Percentiles rank a stretch among this genome's conserved stretches.
phyloP scores from a whole-genome alignment of 495 filamentous ascomycete species.

The Xylaria castorea region DNA sequence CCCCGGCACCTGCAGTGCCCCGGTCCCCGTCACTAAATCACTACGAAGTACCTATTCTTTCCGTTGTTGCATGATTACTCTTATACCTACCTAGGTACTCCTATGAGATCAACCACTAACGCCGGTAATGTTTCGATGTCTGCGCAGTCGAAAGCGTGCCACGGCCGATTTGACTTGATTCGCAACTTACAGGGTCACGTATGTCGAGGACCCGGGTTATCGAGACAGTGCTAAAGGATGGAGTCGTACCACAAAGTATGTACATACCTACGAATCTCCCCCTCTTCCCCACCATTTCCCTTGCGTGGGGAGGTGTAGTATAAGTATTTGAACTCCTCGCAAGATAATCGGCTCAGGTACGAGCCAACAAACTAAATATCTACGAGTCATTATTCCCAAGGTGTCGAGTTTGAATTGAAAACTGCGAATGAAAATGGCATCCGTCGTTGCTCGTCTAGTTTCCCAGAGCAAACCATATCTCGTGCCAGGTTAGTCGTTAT shows the following conservation, averaged over 20 bases:
- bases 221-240: not conserved
- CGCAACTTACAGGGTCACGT: not conserved
- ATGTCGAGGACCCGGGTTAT: not conserved
- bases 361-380: not conserved
- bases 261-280: not conserved
- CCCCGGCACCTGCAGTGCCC: too few species aligned
- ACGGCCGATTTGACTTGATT: not conserved
- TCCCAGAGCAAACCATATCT: slow-evolving; percentile 42
- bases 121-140: not conserved
- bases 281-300: slow-evolving; percentile 8
- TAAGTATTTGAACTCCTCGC: not conserved
- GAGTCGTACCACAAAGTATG: not conserved
- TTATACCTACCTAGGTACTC: not conserved
- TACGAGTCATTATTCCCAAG: not conserved
- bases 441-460: slow-evolving; percentile 36
- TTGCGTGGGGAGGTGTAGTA: not conserved
- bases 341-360: not conserved
- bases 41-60: too few species aligned
- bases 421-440: slow-evolving; percentile 30
- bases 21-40: not conserved
- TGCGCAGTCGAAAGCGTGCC: not conserved
- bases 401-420: not conserved
- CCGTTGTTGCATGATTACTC: not conserved
- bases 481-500: slow-evolving; percentile 39
- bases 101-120: not conserved